These are phyloP conservation scores for Darksidea phi DNA, from an alignment of 495 filamentous ascomycete genomes.

Conservation along the genomic window DNA sequence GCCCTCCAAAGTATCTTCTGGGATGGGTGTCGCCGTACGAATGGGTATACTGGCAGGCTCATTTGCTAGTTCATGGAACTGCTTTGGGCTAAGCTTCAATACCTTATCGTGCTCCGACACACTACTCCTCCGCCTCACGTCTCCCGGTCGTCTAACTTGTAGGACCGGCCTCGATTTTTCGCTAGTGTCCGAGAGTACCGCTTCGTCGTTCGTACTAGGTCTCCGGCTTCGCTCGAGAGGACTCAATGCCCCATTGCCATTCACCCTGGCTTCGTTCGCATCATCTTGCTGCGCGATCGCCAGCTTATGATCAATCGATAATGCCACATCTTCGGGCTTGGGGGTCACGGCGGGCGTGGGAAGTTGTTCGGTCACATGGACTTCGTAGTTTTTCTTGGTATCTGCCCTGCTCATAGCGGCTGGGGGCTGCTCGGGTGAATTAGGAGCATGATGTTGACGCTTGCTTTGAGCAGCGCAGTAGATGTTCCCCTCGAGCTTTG, in stretches of 20 bases:
- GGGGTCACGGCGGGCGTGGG: slow-evolving; percentile 27
- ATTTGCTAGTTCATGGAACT: slow-evolving; percentile 55
- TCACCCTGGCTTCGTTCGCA: neutral
- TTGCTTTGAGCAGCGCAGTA: neutral
- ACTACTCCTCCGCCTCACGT: slow-evolving; percentile 30
- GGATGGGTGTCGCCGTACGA: slow-evolving; percentile 32
- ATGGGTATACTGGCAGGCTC: slow-evolving; percentile 50
- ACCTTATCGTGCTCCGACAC: slow-evolving; percentile 39
- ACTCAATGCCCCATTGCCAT: slow-evolving; percentile 1
- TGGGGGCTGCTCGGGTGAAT: neutral
- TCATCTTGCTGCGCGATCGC: neutral
- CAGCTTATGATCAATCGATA: neutral
- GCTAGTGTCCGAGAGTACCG: slow-evolving; percentile 23
- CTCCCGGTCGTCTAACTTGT: slow-evolving; percentile 29
- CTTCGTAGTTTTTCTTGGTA: slow-evolving; percentile 6
- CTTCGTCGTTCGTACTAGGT: slow-evolving; percentile 25
- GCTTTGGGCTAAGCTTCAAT: slow-evolving; percentile 56
- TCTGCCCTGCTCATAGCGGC: slow-evolving; percentile 19
- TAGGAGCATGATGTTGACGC: neutral
- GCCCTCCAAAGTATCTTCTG: slow-evolving; percentile 20
- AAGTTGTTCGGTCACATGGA: slow-evolving; percentile 17
- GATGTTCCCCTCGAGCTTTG: too few species aligned
- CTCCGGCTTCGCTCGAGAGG: slow-evolving; percentile 5
- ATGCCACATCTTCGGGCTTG: slow-evolving; percentile 15
- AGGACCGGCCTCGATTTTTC: slow-evolving; percentile 1